Base-by-base conservation (phyloP, 345 rosid genomes). In the Toxicodendron radicans region DNA sequence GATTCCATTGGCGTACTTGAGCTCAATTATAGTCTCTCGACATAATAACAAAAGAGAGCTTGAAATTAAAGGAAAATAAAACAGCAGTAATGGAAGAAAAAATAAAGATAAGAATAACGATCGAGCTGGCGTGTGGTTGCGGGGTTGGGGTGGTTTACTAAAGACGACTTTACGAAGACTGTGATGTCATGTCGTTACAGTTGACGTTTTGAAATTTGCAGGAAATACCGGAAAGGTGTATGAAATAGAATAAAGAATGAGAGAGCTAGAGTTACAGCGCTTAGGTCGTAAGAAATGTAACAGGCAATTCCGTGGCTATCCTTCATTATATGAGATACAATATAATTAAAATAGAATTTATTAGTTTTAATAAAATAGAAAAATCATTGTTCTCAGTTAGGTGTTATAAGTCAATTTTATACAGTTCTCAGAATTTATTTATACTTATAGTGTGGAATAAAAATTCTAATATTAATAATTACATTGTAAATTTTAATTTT, bases 1-100 rank as follows among this genome's bases (percentile, higher is more conserved):
- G 82, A 74, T 30, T 58, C 73, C 79, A 73, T 73, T n/a, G 54
- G 43, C 0, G 43, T 23, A 66, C 24, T 52, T 30, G 24, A 17
- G 58, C 58, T 20, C 1, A 30, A 7, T 1, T 7, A 2, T 9
- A 43, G 0, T 20, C 30, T n/a, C 38, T n/a, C 66, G 30, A 41
- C 0, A 20, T 9, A n/a, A 38, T 5, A 38, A 38, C 43, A 13
- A 38, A n/a, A 18, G 27, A 7, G 12, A 17, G 35, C 24, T 58
- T 7, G 3, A 17, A 33, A 5, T 17, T 17, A 10, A 62, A 33
- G 10, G 0, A 16, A 32, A 6, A 13, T 16, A 4, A 1, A 27
- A 27, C 7, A 32, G 35, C 3, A 32, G 6, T 30, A 32, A 14
- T 7, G 7, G 48, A 18, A 62, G 48, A 62, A 17, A 35, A 62